Base-by-base conservation (phyloP, 129 eudicot species). In the Pulicaria dysenterica region DNA sequence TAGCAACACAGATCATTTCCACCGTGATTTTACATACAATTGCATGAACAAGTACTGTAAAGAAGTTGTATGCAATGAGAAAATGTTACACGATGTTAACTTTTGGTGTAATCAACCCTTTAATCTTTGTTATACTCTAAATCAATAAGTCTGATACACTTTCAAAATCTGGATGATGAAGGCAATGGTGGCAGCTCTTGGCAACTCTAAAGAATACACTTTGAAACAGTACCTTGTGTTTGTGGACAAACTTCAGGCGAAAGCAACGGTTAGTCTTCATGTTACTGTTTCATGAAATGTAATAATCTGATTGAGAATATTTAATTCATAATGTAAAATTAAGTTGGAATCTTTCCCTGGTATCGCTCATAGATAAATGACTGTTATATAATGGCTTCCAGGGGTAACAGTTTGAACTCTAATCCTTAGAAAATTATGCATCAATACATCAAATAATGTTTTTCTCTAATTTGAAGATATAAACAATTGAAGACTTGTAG, bases 161-260 rank as follows among this genome's bases (percentile, higher is more conserved):
- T 3, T 59, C 7, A 16, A 37, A 46, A 58, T 34, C 6, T 67
- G 49, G 14, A 34, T 76, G 31, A 58, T 73, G 5, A 58, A 91
- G 97, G 97, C 96, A 10, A 87, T 92, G 98, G 90, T 69, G 64
- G 95, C 90, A 1, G 96, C 80, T 24, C 75, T 87, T 67, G 98
- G 96, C 19, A 83, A 85, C 79, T 81, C 91, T 1, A 92, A 89
- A 73, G 96, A 89, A 24, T 92, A 92, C 72, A 83, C 96, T 5
- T 72, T 92, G 95, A 92, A 92, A 80, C 86, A 84, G 70, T 92
- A 89, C 74, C 80, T 92, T 65, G 75, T 80, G 67, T 84, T 92
- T 46, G 91, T 75, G 8, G 86, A 83, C 43, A 92, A 89, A 65
- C 79, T 92, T 69, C 90, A 83, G 73, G 85, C 79, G 5, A 92